Evolutionary conservation across 352 stramenopile genomes (phyloP).

Genomic region (Elongisporangium prolatum): DNA sequence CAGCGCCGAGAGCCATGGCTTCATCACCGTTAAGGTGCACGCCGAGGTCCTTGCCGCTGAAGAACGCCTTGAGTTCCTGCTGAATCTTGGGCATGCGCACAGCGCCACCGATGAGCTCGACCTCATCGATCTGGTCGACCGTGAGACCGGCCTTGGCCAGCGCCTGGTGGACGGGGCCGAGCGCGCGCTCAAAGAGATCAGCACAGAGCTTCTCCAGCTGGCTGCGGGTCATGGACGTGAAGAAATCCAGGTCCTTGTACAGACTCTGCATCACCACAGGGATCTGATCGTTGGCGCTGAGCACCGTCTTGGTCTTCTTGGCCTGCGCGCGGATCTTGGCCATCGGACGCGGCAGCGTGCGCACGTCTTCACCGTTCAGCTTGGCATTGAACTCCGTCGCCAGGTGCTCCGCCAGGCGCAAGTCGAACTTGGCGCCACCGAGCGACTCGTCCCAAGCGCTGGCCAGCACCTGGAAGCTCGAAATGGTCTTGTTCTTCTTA

Average conservation of each 20-base stretch:
- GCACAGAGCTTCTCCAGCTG: slow-evolving; percentile 91
- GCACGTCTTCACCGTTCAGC: slow-evolving; percentile 87
- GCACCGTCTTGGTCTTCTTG: slow-evolving; percentile 97
- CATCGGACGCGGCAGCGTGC: slow-evolving; percentile 86
- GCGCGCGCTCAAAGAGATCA: slow-evolving; percentile 84
- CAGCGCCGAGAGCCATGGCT: slow-evolving; percentile 94
- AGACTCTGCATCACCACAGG: slow-evolving; percentile 93
- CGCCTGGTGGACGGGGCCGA: slow-evolving; percentile 82
- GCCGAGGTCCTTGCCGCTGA: slow-evolving; percentile 85
- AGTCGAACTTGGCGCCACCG: slow-evolving; percentile 91
- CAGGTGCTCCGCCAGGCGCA: slow-evolving; percentile 91
- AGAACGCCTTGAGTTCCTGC: slow-evolving; percentile 76
- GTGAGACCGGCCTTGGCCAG: slow-evolving; percentile 89
- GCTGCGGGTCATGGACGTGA: slow-evolving; percentile 83
- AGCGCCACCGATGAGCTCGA: slow-evolving; percentile 97
- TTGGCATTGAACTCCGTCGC: slow-evolving; percentile 92
- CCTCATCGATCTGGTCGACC: slow-evolving; percentile 88
- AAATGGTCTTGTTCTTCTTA: slow-evolving; percentile 92
- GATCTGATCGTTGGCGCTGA: slow-evolving; percentile 96
- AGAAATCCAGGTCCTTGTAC: slow-evolving; percentile 93
- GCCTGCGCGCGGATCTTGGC: slow-evolving; percentile 94
- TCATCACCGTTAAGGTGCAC: slow-evolving; percentile 99
- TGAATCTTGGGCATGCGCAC: slow-evolving; percentile 96
- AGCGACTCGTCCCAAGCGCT: slow-evolving; percentile 94
- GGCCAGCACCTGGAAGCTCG: slow-evolving; percentile 88